A percentile compares a stretch with the other conserved stretches of the same genome.
Evolutionary conservation across 345 rosid species (phyloP).

Genomic region (Ceriops tagal): DNA sequence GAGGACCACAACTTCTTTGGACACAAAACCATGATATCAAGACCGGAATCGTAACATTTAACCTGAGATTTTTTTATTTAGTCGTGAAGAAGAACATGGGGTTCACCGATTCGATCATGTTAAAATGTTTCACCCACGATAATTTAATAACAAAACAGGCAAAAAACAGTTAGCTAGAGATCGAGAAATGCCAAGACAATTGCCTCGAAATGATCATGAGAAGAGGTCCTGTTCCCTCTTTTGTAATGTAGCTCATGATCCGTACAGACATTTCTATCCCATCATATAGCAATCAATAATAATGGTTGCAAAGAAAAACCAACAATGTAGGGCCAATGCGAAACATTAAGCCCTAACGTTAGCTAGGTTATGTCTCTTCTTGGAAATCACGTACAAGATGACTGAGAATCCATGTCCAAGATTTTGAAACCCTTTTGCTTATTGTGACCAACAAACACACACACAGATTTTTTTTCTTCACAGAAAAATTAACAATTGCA

Average conservation of each 20-base stretch:
- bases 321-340: conserved; percentile 43
- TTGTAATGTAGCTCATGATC: conserved; percentile 21
- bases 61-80: not conserved
- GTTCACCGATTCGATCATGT: conserved; percentile 31
- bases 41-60: not conserved
- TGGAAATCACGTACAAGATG: conserved; percentile 21
- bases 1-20: conserved; percentile 35
- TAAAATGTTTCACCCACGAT: conserved; percentile 30
- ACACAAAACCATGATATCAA: conserved; percentile 31
- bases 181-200: conserved; percentile 56
- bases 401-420: not conserved
- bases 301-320: conserved; percentile 28
- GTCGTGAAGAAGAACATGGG: conserved; percentile 29
- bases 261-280: conserved; percentile 30
- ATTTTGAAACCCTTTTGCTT: conserved; percentile 2
- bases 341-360: conserved; percentile 36
- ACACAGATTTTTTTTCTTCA: not conserved
- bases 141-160: conserved; percentile 12
- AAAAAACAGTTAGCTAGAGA: conserved; percentile 28
- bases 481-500: not conserved
- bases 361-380: conserved; percentile 33
- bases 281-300: conserved; percentile 22
- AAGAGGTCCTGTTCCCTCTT: conserved; percentile 52
- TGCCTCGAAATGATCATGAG: conserved; percentile 40
- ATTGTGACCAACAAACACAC: conserved; percentile 18